A percentile compares a stretch with the other conserved stretches of the same genome.
These are phyloP conservation scores for Leptographium wingfieldii DNA, from an alignment of 2,329 filamentous ascomycete genomes.

Conservation along the genomic window DNA sequence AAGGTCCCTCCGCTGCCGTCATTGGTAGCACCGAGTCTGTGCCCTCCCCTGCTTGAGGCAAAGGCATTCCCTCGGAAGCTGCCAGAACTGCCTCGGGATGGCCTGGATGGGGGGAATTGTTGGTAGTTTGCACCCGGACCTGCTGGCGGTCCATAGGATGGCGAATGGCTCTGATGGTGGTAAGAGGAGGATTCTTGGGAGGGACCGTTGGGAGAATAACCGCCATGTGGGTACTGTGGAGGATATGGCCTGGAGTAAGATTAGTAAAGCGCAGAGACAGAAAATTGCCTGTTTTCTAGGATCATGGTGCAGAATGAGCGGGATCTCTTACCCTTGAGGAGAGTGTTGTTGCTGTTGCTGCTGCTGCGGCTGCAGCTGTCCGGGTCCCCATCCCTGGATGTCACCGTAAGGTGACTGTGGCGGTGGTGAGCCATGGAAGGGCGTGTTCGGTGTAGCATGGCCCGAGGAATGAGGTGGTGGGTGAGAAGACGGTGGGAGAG, in stretches of 20 bases:
- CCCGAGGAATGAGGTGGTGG: constrained; percentile 22
- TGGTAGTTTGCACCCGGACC: constrained; percentile 43
- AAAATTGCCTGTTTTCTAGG: not conserved
- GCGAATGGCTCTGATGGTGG: constrained; percentile 36
- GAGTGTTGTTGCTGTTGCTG: constrained; percentile 24
- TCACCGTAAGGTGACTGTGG: constrained; percentile 30
- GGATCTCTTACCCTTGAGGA: constrained; percentile 26
- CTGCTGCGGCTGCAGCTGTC: constrained; percentile 21
- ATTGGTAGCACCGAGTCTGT: constrained; percentile 23
- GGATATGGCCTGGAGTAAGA: constrained; percentile 44
- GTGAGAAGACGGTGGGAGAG: not conserved
- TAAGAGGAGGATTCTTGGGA: constrained; percentile 46
- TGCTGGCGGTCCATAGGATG: constrained; percentile 42
- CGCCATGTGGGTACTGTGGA: constrained; percentile 44
- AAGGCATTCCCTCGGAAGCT: constrained; percentile 50
- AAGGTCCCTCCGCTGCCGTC: constrained; percentile 38
- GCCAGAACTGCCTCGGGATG: constrained; percentile 30
- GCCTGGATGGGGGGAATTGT: constrained; percentile 33
- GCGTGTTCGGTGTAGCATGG: constrained; percentile 27
- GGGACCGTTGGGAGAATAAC: constrained; percentile 35
- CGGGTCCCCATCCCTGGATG: constrained; percentile 24
- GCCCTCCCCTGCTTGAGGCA: constrained; percentile 33
- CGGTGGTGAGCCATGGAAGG: constrained; percentile 31
- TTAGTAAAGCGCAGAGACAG: not conserved
- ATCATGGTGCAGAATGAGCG: not conserved